Evolutionary conservation across 768 basidiomycete species (phyloP).

Genomic region (Austroboletus eburneus): DNA sequence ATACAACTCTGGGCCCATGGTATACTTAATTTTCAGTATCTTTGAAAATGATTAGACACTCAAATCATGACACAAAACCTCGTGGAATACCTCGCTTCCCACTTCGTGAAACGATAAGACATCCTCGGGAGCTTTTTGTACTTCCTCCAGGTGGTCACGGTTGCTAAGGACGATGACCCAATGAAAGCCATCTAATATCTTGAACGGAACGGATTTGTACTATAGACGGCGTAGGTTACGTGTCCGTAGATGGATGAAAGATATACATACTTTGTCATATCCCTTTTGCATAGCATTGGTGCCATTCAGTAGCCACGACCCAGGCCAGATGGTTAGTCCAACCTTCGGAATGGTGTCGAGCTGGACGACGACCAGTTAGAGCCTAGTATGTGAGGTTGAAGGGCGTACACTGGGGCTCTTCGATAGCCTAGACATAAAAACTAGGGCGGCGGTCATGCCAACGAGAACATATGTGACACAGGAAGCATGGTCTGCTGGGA

Average conservation of each 20-base stretch:
- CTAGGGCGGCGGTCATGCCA: not conserved
- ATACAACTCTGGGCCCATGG: conserved; percentile 32
- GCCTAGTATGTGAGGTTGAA: not conserved
- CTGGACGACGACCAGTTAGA: not conserved
- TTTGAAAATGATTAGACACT: not conserved
- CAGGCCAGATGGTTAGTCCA: not conserved
- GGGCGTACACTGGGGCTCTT: not conserved
- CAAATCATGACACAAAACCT: not conserved
- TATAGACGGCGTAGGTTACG: conserved; percentile 2
- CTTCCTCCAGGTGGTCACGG: conserved; percentile 34
- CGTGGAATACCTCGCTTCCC: not conserved
- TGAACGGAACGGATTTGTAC: conserved; percentile 30
- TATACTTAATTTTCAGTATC: conserved; percentile 36
- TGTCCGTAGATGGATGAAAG: not conserved
- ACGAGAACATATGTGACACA: not conserved
- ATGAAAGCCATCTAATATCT: conserved; percentile 23
- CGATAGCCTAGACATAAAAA: not conserved
- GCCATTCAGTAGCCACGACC: not conserved
- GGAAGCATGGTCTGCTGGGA: not conserved
- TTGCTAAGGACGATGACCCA: conserved; percentile 40
- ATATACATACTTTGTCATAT: not conserved
- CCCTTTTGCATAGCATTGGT: not conserved
- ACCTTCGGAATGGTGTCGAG: not conserved
- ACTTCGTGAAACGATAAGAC: not conserved
- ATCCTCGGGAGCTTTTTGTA: conserved; percentile 38